Evolutionary conservation across 495 filamentous ascomycete species (phyloP), one percentile per base, ranked within the genome.

Genomic region (Tuber aestivum): DNA sequence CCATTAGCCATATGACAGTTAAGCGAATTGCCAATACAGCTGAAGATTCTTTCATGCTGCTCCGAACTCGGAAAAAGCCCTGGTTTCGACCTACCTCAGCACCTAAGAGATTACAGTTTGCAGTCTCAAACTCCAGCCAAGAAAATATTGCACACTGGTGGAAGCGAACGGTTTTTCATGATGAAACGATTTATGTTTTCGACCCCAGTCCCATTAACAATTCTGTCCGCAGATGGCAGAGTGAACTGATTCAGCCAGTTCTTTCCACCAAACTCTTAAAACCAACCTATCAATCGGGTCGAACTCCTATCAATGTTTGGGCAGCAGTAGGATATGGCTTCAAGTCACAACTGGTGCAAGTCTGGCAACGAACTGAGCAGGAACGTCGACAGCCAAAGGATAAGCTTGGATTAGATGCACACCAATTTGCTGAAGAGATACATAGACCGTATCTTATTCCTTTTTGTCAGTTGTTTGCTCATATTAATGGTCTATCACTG

Each of bases 191-290:
- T n/a, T 27, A 61, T 61, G n/a, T 61, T 10, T 61, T 27, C 27
- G 50, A 61, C n/a, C 9, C 9, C 0, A 7, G 14, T 4, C n/a
- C 9, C 0, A n/a, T 8, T 0, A 61, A n/a, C n/a, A 0, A 32
- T 61, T 32, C 12, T 61, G n/a, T 61, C 27, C n/a, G 0, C 3
- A 32, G 27, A 1, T 4, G n/a, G 23, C 50, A 61, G 50, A 61
- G n/a, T 3, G 23, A 61, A 9, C 14, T 61, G 27, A 27, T 2
- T 14, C 50, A 61, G n/a, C 3, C 50, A 27, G 27, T 27, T 3
- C 50, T 61, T 61, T 61, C n/a, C 10, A 61, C n/a, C 27, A 61
- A 61, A 4, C n/a, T 27, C 1, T n/a, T 61, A 10, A 1, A 6
- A 2, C 50, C n/a, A 0, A 61, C 10, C 1, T 27, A 14, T 61